A percentile compares a stretch with the other conserved stretches of the same genome.
Evolutionary conservation across 2,329 filamentous ascomycete species (phyloP).

Genomic region (Elsinoe australis): DNA sequence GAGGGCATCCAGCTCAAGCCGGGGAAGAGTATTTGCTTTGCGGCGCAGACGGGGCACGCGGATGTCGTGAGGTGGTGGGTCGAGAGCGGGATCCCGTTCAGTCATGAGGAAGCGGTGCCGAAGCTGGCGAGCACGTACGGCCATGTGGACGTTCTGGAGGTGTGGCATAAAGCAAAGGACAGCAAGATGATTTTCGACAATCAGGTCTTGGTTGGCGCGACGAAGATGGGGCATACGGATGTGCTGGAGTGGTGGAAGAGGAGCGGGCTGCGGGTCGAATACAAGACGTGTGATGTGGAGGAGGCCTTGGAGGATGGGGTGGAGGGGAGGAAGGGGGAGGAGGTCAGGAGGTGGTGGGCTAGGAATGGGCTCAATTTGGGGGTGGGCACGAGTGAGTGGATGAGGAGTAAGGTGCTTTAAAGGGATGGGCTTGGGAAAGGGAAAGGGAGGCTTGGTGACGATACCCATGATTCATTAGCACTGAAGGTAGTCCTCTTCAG

Average conservation of each 20-base stretch:
- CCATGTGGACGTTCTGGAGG: conserved; percentile 72
- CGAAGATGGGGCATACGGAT: conserved; percentile 73
- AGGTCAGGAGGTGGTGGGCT: conserved; percentile 81
- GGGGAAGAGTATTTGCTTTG: conserved; percentile 74
- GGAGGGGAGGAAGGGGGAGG: conserved; percentile 57
- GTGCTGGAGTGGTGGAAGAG: conserved; percentile 91
- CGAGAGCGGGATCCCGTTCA: conserved; percentile 67
- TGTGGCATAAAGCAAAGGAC: conserved; percentile 69
- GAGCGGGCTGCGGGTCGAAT: conserved; percentile 71
- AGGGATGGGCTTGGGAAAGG: no score
- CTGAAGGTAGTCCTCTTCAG: no score
- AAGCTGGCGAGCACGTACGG: conserved; percentile 80
- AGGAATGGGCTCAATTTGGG: conserved; percentile 73
- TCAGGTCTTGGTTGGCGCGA: conserved; percentile 77
- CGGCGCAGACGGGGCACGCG: conserved; percentile 72
- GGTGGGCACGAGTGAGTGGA: conserved; percentile 80
- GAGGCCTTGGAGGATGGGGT: conserved; percentile 87
- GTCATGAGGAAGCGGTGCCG: conserved; percentile 72
- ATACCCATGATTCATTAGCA: no score
- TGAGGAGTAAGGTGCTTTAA: conserved; percentile 64
- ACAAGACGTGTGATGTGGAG: conserved; percentile 91
- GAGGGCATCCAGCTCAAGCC: conserved; percentile 57
- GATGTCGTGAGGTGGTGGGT: conserved; percentile 84
- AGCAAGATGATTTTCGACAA: conserved; percentile 74
- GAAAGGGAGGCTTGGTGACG: no score